Base-by-base conservation (phyloP, 805 yeast species). In the Blastobotrys terrestris region DNA sequence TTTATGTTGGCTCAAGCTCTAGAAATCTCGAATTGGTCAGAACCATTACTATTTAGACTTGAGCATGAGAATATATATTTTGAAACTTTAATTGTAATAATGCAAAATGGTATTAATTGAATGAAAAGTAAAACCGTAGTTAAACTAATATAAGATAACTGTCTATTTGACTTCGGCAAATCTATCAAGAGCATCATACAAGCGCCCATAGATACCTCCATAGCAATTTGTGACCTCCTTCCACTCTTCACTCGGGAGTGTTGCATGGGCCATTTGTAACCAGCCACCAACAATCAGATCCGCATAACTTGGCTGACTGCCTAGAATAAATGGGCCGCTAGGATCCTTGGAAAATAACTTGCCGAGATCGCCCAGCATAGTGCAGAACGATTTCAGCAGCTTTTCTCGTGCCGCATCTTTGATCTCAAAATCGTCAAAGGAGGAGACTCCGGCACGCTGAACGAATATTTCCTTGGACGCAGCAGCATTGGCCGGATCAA, bases 1-100 rank as follows among this genome's bases (percentile, higher is more conserved):
- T 81, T 7, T 79, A 72, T 55, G 71, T 80, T 41, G 77, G 83
- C 0, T 71, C 78, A 14, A 50, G 55, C 50, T 53, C 58, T 22
- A 46, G 63, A 44, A 51, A 53, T 49, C 48, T 55, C 22, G 58
- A 49, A 42, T 46, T 56, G 35, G 11, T 26, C 11, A 11, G 11
- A 6, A 6, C 35, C 35, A 26, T 26, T 26, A 26, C 35, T 26
- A 26, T 26, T 26, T 26, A 26, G 35, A 26, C 5, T 5, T 26
- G 5, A 11, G 11, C 8, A 26, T 26, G 35, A 26, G 11, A 26
- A 5, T 26, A 6, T 5, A 26, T 26, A 11, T 26, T 26, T 26
- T n/a, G n/a, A n/a, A n/a, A n/a, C n/a, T n/a, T n/a, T n/a, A n/a
- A n/a, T n/a, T n/a, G n/a, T n/a, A n/a, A n/a, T n/a, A n/a, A n/a